phyloP scores from a whole-genome alignment of 257 asterid species.

The Solanum tarijense region DNA sequence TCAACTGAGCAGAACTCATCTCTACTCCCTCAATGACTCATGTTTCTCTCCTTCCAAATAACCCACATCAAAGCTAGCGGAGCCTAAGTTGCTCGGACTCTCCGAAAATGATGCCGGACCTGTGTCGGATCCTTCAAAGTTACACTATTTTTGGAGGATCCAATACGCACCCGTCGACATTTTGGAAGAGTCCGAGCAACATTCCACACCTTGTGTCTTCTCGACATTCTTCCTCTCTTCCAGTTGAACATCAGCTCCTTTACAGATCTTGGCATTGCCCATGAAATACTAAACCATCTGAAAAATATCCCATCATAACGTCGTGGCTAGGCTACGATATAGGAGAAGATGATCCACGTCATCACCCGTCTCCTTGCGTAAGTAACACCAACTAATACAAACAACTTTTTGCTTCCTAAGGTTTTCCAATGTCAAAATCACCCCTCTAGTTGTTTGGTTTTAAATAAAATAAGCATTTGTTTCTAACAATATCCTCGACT shows the following conservation, averaged over 20 bases:
- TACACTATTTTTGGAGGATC: no score
- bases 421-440: background rate
- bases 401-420: background rate
- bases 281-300: background rate
- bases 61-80: background rate
- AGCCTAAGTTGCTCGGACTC: background rate
- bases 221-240: background rate
- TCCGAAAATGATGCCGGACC: no score
- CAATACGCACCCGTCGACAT: no score
- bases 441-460: background rate
- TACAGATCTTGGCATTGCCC: background rate
- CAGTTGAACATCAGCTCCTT: background rate
- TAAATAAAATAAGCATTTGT: background rate
- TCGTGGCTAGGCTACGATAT: background rate
- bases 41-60: background rate
- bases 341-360: background rate
- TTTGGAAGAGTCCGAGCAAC: no score
- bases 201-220: background rate
- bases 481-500: background rate
- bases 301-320: background rate
- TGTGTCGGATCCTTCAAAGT: no score
- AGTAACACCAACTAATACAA: background rate
- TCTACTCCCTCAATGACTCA: background rate
- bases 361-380: background rate
- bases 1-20: background rate